A percentile compares a stretch with the other conserved stretches of the same genome.
phyloP scores from a whole-genome alignment of 2,329 filamentous ascomycete genomes.

The Curvularia eragrostidis region DNA sequence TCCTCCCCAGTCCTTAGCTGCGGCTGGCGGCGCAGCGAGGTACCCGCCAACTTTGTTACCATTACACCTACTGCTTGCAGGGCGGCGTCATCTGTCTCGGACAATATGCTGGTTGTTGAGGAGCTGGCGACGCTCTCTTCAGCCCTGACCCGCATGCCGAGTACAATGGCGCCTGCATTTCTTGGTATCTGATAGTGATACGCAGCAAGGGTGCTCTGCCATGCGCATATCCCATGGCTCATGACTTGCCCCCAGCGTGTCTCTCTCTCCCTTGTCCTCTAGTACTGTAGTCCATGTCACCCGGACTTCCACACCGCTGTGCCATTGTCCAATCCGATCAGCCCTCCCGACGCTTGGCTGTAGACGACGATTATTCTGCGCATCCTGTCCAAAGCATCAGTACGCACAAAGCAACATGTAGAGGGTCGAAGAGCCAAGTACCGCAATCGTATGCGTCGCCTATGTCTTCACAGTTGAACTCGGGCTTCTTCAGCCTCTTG shows the following conservation, averaged over 20 bases:
- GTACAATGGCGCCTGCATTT: constrained; percentile 15
- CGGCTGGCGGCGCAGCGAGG: constrained; percentile 15
- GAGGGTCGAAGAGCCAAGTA: not conserved
- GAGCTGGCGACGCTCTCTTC: constrained; percentile 17
- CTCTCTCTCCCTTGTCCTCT: constrained; percentile 16
- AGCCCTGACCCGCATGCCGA: constrained; percentile 13
- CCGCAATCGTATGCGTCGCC: constrained; percentile 71
- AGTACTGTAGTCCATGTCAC: constrained; percentile 13
- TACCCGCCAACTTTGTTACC: constrained; percentile 12
- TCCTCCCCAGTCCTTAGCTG: constrained; percentile 18
- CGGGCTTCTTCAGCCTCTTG: constrained; percentile 64
- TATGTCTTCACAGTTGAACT: constrained; percentile 69
- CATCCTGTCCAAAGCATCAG: not conserved
- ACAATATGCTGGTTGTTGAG: constrained; percentile 4
- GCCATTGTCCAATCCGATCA: constrained; percentile 27
- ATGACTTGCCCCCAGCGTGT: constrained; percentile 15
- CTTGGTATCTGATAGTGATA: constrained; percentile 6
- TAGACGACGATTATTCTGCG: not conserved
- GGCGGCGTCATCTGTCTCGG: constrained; percentile 14
- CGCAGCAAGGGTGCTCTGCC: constrained; percentile 4
- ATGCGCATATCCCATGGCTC: constrained; percentile 13
- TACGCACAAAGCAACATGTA: no score
- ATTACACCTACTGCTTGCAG: not conserved
- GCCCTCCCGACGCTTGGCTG: constrained; percentile 47
- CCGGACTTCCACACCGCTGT: constrained; percentile 27